Evolutionary conservation across 2,329 filamentous ascomycete genomes (phyloP), one percentile per base, ranked within the genome.

Genomic region (Camillea tinctor): DNA sequence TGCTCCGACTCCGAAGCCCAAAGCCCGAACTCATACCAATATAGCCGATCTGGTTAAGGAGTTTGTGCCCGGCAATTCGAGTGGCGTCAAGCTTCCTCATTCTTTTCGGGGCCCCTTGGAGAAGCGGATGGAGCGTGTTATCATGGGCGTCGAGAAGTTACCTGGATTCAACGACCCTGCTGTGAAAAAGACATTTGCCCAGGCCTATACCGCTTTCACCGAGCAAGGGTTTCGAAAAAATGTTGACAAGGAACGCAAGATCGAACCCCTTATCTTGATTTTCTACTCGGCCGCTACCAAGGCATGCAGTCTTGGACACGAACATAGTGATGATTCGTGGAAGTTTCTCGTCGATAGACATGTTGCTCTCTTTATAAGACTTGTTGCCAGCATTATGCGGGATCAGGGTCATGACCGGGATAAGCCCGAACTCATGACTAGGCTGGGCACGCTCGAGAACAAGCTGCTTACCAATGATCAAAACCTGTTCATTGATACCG

Each of bases 201-300:
- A 92, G 66, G 97, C 97, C 65, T 89, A 97, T 73, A 97, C 94
- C 60, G 90, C 92, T 59, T 91, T 99, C 74, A 97, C 94, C 68
- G 92, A 96, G 64, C 88, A 88, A 63, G 88, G 86, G 52, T 97
- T 97, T 72, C 89, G 92, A 67, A 96, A 93, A 78, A 89, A 88
- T 60, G 92, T 97, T 80, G 93, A 97, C 72, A 96, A 96, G 77
- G 94, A 97, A 75, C 86, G 94, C 64, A 89, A 94, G 71, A 89
- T 96, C 21, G 95, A 99, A 76, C 93, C 96, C 64, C 79, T 98
- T 55, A 87, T 99, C 55, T 83, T 99, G 67, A 97, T 98, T 65
- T 98, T 99, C 81, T 98, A 96, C 77, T 96, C 93, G 1, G 90
- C 92, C 64, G 93, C 95, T 6, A 96, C 92, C 52, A 96, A 96